Percentiles rank a stretch among this genome's conserved stretches.
Evolutionary conservation across 2,329 filamentous ascomycete species (phyloP).

Genomic region (Aschersonia sp.): DNA sequence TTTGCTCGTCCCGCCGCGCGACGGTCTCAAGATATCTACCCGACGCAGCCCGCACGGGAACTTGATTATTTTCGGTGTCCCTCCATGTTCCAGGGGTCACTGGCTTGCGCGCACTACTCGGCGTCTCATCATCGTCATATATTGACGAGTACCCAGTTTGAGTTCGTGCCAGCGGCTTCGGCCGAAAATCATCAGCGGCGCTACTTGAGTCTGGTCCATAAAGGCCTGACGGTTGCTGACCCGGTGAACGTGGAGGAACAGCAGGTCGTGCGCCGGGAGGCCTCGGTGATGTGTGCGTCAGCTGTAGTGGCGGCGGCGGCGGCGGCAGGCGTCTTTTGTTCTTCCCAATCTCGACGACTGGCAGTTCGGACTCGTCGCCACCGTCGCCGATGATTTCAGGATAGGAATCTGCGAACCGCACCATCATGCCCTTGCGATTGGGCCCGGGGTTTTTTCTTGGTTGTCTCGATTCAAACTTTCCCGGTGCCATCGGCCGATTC

Average conservation of each 20-base stretch:
- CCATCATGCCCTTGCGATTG: slow-evolving; percentile 52
- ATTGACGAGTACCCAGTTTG: slow-evolving; percentile 39
- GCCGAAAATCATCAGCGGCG: slow-evolving; percentile 30
- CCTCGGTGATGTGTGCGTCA: slow-evolving; percentile 1
- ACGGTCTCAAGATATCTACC: slow-evolving; percentile 28
- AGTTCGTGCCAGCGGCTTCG: slow-evolving; percentile 38
- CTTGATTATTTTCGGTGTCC: slow-evolving; percentile 9
- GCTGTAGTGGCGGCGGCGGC: slow-evolving; percentile 9
- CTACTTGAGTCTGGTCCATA: slow-evolving; percentile 3
- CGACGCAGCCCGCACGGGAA: slow-evolving; percentile 18
- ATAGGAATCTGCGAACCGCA: slow-evolving; percentile 56
- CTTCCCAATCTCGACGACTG: slow-evolving; percentile 56
- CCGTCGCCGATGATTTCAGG: slow-evolving; percentile 83
- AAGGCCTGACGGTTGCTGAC: not conserved
- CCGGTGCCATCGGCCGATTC: slow-evolving; percentile 24
- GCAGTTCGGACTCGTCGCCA: slow-evolving; percentile 69
- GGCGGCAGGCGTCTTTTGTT: slow-evolving; percentile 29
- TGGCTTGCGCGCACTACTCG: not conserved
- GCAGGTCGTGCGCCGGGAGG: not conserved
- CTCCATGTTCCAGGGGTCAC: not conserved
- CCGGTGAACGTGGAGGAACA: slow-evolving; percentile 2
- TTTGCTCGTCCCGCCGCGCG: slow-evolving; percentile 31
- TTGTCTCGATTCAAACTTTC: slow-evolving; percentile 25
- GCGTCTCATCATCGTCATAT: slow-evolving; percentile 10
- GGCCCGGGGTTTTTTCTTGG: slow-evolving; percentile 28